Evolutionary conservation across 306 rosid species (phyloP), one percentile per base, ranked within the genome.

Genomic region (Rosa chinensis): DNA sequence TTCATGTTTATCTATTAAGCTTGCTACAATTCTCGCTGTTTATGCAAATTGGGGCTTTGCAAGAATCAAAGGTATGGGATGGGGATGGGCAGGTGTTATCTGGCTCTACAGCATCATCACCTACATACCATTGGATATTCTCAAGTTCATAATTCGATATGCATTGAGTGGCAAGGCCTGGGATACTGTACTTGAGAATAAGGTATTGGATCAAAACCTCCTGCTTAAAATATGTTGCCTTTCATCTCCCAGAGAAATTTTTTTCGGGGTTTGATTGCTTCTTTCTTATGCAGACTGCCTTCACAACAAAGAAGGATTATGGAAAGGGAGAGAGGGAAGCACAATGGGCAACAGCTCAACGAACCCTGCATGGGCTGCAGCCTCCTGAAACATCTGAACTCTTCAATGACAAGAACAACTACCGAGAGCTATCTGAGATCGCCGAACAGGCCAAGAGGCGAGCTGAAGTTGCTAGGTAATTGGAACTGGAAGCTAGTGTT

Each of bases 51-150:
- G 96, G 98, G 76, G 5, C 3, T 94, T 94, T 77, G 98, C 98
- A 44, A 76, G 82, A 10, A 87, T 94, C 8, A 52, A 68, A n/a
- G 97, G 94, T 8, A 82, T 92, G 59, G 97, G 98, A 42, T 94
- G 98, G 98, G 90, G 96, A 50, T 94, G 98, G 98, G 98, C 98
- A 6, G 98, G 89, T 28, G 83, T 94, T 3, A 90, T 94, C 72
- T 94, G 97, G 98, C 66, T 89, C 70, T 94, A 89, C 84, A 94
- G 92, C 92, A 72, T 92, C 21, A 0, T 92, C 77, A 83, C 84
- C 85, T 94, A 94, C 79, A 3, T 94, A 28, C 98, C 98, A 20
- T 62, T 94, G 71, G 98, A 94, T 68, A 1, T 91, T 68, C 86
- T 94, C 0, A 92, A 94, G 78, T 87, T 90, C 88, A 40, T 86